Base-by-base conservation (phyloP, 495 filamentous ascomycete species). In the Penicillium herquei region DNA sequence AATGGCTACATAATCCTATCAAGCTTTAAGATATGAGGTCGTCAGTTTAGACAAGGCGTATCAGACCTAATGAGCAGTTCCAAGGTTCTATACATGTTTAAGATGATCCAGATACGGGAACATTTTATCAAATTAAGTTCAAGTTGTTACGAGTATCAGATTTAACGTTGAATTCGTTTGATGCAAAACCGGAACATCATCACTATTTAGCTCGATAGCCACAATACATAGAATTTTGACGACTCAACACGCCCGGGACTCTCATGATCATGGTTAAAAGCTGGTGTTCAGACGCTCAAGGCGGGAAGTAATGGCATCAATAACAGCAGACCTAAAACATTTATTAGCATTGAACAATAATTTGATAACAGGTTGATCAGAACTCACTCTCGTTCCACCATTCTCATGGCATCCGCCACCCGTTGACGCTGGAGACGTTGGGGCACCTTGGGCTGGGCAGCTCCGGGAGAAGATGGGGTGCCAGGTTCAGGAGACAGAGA, bases 361-460 rank as follows among this genome's bases (percentile, higher is more conserved):
- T 51, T 34, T 43, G 33, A 21, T n/a, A 26, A 12, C 52, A 33
- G 46, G 12, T 13, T 7, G 21, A 17, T 39, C 1, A 50, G 10
- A 40, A 73, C 78, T 52, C 46, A 79, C 78, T 92, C 87, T 68
- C 88, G 75, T 39, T 90, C 87, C 58, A 92, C 75, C 68, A 91
- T 77, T 51, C 72, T 73, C 78, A 87, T 87, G 10, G 89, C 83
- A 69, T 90, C 84, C 13, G 76, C 75, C 55, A 89, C 69, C 74
- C 87, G 89, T 26, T 80, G 82, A 53, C 81, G 84, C 56, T 88
- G 80, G 39, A 91, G 72, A 41, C 86, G 83, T 44, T 84, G 76
- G 7, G 88, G 87, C 42, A 92, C 84, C 72, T 78, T 70, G 13
- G 73, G 68, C 12, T 71, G 68, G 35, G 57, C 49, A 18, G 62